Base-by-base conservation (phyloP, 371 early-diverging fungal species). In the Rhizopus arrhizus region DNA sequence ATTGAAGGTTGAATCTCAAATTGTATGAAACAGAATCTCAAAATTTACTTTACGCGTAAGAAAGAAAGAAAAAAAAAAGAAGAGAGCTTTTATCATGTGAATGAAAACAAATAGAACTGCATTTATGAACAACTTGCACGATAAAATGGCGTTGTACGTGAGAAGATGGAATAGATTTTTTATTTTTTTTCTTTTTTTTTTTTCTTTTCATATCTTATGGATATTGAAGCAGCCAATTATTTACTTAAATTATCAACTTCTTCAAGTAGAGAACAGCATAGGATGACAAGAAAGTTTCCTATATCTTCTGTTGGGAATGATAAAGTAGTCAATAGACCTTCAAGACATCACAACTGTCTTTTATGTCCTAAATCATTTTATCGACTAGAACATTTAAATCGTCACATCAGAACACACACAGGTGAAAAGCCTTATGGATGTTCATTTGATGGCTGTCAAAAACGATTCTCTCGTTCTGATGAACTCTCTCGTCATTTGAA, bases 351-450 rank as follows among this genome's bases (percentile, higher is more conserved):
- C 74, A 64, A 80, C 48, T 81, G 81, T 50, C 74, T 78, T 11
- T 69, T 80, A 68, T 81, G 81, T 59, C 70, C 77, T 43, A 81
- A 78, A 67, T 71, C 81, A 15, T 81, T 81, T 66, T 72, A 72
- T 58, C 84, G 88, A 33, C 75, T 85, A 16, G 88, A 88, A 70
- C 88, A 88, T 69, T 80, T 82, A 65, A 86, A 85, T 5, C 83
- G 92, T 28, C 93, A 93, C 66, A 83, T 89, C 59, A 77, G 91
- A 59, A 91, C 91, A 5, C 93, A 93, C 66, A 93, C 93, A 1
- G 92, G 92, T 31, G 93, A 93, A 69, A 89, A 86, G 58, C 93
- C 93, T 15, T 88, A 85, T 67, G 83, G 79, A 49, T 93, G 93
- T 72, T 64, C 78, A n/a, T 83, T 77, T 56, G 56, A 72, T 4